These are phyloP conservation scores for Diaporthe vaccinii DNA, from an alignment of 2,329 filamentous ascomycete genomes.

Conservation along the genomic window DNA sequence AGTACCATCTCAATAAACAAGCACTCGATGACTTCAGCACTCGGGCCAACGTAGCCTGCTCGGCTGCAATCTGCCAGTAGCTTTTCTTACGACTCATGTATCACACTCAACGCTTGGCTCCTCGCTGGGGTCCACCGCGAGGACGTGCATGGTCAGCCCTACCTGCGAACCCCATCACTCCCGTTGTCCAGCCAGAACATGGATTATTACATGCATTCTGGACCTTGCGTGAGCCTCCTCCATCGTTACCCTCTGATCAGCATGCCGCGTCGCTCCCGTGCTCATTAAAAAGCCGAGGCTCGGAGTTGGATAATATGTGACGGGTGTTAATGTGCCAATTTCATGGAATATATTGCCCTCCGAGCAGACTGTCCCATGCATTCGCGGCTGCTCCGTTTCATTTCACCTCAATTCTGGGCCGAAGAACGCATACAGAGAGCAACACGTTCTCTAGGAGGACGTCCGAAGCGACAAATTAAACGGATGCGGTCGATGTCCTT, in stretches of 20 bases:
- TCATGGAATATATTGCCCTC: neutral
- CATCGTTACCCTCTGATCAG: constrained; percentile 3
- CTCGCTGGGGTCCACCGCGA: neutral
- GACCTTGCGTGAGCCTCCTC: constrained; percentile 6
- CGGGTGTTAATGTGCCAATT: neutral
- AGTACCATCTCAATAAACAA: neutral
- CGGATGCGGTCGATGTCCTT: neutral
- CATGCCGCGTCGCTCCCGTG: constrained; percentile 13
- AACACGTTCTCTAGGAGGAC: neutral
- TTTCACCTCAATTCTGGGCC: neutral
- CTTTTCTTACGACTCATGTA: constrained; percentile 9
- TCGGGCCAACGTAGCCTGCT: neutral
- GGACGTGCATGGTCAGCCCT: constrained; percentile 35
- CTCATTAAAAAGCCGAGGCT: constrained; percentile 10
- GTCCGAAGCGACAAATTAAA: neutral
- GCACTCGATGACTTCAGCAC: constrained; percentile 27
- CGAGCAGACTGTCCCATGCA: neutral
- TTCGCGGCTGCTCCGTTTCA: constrained; percentile 14
- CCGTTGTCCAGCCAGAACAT: constrained; percentile 9
- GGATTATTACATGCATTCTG: neutral
- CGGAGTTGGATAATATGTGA: constrained; percentile 9
- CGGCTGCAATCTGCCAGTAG: constrained; percentile 23
- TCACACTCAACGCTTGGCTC: constrained; percentile 8
- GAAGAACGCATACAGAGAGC: neutral
- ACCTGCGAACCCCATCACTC: constrained; percentile 14